A percentile compares a stretch with the other conserved stretches of the same genome.
Conservation (phyloP, 805 yeast species). For the Spathaspora hagerdaliae region DNA sequence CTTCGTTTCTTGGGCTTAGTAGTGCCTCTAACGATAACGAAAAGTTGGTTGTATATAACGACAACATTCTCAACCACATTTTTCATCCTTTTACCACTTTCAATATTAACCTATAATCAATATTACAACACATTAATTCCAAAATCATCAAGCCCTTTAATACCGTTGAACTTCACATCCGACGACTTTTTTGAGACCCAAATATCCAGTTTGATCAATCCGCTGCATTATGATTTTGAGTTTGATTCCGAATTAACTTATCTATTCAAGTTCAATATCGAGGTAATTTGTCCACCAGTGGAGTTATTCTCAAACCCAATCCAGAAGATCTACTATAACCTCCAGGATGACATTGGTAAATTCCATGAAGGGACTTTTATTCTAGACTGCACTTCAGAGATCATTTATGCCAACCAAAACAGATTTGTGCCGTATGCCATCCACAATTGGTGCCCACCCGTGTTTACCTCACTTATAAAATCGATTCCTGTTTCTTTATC, state of each 20-base stretch:
- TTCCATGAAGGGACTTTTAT: slow-evolving; percentile 10
- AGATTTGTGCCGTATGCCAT: slow-evolving; percentile 31
- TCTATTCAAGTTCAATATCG: slow-evolving; percentile 2
- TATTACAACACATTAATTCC: slow-evolving; percentile 36
- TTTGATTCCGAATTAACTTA: slow-evolving; percentile 5
- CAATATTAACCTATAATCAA: slow-evolving; percentile 30
- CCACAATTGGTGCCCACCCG: slow-evolving; percentile 35
- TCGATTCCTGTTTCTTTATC: background rate
- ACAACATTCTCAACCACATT: slow-evolving; percentile 18
- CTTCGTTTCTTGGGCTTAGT: slow-evolving; percentile 6
- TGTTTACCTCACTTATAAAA: slow-evolving; percentile 8
- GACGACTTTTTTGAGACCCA: background rate
- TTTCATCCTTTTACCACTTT: slow-evolving; percentile 29
- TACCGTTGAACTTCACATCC: slow-evolving; percentile 6
- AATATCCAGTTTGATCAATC: background rate
- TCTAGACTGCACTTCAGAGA: slow-evolving; percentile 28
- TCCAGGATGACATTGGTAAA: slow-evolving; percentile 2
- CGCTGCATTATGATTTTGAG: slow-evolving; percentile 2
- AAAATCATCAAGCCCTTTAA: slow-evolving; percentile 4
- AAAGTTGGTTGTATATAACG: slow-evolving; percentile 21
- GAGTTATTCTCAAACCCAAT: background rate
- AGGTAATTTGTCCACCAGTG: slow-evolving; percentile 4
- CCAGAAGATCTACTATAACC: slow-evolving; percentile 6
- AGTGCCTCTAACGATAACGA: slow-evolving; percentile 16
- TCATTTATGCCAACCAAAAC: slow-evolving; percentile 27